Base-by-base conservation (phyloP, 1,284 basidiomycete genomes). In the Puccinia coronata region DNA sequence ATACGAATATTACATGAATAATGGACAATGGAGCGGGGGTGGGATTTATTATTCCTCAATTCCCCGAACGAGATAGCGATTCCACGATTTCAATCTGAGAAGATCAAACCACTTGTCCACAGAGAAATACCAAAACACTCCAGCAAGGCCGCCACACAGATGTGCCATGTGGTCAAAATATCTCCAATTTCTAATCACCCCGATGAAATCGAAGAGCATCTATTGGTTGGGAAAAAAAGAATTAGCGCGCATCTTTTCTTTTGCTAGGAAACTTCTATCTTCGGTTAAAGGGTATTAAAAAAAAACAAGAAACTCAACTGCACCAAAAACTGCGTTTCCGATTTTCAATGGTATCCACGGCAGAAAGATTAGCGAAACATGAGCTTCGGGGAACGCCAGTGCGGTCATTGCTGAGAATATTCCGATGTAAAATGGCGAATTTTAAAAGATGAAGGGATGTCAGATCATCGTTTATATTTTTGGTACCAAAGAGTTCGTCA, bases 151-250 rank as follows among this genome's bases (percentile, higher is more conserved):
- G 9, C 84, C 84, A 2, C 82, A 77, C 20, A 84, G 80, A 70
- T 84, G 84, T 0, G 84, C 84, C 20, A 82, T 83, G 71, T 84
- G 84, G 67, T 84, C 84, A 67, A 84, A 84, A 69, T 82, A 75
- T 28, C 73, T 65, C 84, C 84, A 84, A 12, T 84, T 83, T 25
- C 83, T 82, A 2, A 84, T 12, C 5, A 84, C 78, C 0, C 84
- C 84, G 49, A 82, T 59, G n/a, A 82, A 5, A 75, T 84, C 83
- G 67, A 84, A 61, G 3, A 81, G 63, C 69, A 83, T 70, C 71
- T 83, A 61, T 6, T 51, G 31, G 5, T 43, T 31, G 1, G 53
- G 70, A 69, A 57, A 43, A 55, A 69, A 36, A 63, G 31, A 47
- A 51, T 39, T 36, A 59, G 20, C 43, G 36, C 28, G 43, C 5